These are phyloP conservation scores for Trifolium subterraneum DNA, from an alignment of 306 rosid genomes.

Conservation along the genomic window DNA sequence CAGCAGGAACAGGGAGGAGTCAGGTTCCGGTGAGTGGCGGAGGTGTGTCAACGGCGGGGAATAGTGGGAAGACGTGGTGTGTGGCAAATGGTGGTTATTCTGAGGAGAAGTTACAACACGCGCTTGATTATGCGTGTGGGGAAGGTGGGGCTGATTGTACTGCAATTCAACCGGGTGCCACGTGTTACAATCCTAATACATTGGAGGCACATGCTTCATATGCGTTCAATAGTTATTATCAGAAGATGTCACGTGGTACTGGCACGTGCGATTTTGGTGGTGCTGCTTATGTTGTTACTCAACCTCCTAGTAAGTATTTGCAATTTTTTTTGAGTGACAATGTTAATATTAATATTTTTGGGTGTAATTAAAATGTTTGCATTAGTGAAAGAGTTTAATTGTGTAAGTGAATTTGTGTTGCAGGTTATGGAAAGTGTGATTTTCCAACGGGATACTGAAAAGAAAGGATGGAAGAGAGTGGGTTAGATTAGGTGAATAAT, in stretches of 20 bases:
- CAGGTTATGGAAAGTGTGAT: constrained; percentile 66
- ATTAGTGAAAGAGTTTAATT: not conserved
- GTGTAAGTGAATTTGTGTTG: constrained; percentile 17
- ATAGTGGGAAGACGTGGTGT: constrained; percentile 66
- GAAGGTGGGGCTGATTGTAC: constrained; percentile 85
- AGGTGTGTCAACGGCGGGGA: constrained; percentile 2
- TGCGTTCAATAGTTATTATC: constrained; percentile 85
- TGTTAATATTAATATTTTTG: not conserved
- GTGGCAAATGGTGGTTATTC: constrained; percentile 64
- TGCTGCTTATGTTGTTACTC: constrained; percentile 69
- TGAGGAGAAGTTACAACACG: constrained; percentile 58
- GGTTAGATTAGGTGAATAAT: constrained; percentile 31
- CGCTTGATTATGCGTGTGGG: constrained; percentile 78
- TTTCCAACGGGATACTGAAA: constrained; percentile 64
- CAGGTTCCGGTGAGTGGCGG: constrained; percentile 44
- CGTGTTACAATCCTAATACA: constrained; percentile 76
- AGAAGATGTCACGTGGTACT: constrained; percentile 63
- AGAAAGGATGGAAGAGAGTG: not conserved
- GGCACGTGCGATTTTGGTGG: constrained; percentile 86
- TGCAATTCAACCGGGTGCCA: constrained; percentile 65
- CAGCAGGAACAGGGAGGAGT: constrained; percentile 34
- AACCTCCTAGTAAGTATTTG: constrained; percentile 64
- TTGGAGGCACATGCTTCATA: constrained; percentile 88
- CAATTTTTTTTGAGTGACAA: not conserved
- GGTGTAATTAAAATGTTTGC: not conserved